These are phyloP conservation scores for Schizothecium vesticola DNA, from an alignment of 495 filamentous ascomycete species.

Conservation along the genomic window DNA sequence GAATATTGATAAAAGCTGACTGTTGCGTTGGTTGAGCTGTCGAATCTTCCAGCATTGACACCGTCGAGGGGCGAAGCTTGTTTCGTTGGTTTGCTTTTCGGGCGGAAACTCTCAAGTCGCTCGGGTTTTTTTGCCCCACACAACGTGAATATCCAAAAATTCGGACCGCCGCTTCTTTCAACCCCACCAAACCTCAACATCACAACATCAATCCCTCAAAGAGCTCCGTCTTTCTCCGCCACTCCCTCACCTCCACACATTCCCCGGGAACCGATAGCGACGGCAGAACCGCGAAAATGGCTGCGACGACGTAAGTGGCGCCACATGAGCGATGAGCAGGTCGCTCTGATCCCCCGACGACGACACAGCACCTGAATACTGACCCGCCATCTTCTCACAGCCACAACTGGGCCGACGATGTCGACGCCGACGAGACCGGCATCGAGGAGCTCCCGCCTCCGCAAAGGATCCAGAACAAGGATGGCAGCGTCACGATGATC, in stretches of 20 bases:
- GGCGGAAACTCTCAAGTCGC: background rate
- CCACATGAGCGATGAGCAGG: background rate
- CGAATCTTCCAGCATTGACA: background rate
- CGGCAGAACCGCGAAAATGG: slow-evolving; percentile 5
- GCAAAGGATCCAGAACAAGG: slow-evolving; percentile 88
- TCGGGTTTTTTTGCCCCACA: slow-evolving; percentile 31
- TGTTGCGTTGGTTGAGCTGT: background rate
- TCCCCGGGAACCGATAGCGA: slow-evolving; percentile 11
- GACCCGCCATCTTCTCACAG: slow-evolving; percentile 13
- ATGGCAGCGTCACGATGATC: slow-evolving; percentile 92
- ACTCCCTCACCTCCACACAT: slow-evolving; percentile 2
- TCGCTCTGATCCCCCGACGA: background rate
- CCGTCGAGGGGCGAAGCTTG: background rate
- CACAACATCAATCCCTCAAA: slow-evolving; percentile 4
- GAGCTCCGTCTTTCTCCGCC: slow-evolving; percentile 7
- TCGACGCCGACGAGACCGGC: slow-evolving; percentile 75
- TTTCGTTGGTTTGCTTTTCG: background rate
- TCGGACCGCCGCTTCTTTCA: slow-evolving; percentile 15
- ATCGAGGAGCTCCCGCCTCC: slow-evolving; percentile 72
- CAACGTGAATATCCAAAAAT: slow-evolving; percentile 33
- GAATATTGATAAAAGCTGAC: background rate
- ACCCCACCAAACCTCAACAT: slow-evolving; percentile 26
- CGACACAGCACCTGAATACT: background rate
- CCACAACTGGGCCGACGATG: slow-evolving; percentile 91
- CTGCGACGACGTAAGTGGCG: background rate